These are phyloP conservation scores for Leptographium lundbergii DNA, from an alignment of 2,329 filamentous ascomycete genomes.

Conservation along the genomic window DNA sequence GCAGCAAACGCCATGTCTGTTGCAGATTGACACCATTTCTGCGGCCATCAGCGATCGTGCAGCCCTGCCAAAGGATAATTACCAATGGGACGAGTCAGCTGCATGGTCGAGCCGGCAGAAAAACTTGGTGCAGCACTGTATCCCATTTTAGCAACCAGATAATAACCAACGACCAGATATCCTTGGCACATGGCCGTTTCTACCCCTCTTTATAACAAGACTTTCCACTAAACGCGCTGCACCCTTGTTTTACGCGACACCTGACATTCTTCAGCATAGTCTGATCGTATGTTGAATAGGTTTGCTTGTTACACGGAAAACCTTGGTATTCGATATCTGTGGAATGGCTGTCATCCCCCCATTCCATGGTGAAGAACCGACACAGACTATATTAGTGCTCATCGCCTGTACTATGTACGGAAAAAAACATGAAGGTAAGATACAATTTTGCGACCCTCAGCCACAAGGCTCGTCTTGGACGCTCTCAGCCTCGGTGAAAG, in stretches of 20 bases:
- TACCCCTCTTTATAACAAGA: background rate
- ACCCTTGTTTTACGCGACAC: background rate
- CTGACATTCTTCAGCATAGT: background rate
- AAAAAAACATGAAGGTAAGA: no score
- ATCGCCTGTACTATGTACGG: background rate
- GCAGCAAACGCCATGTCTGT: no score
- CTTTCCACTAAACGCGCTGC: background rate
- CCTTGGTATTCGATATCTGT: background rate
- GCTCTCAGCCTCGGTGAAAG: background rate
- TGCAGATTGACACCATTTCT: no score
- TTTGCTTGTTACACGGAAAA: no score
- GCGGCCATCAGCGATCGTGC: no score
- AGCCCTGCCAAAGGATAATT: no score
- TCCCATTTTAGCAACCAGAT: no score
- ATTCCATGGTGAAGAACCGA: background rate
- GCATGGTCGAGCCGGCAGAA: no score
- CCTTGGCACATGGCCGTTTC: background rate
- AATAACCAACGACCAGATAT: no score
- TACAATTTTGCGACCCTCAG: background rate
- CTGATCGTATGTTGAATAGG: background rate
- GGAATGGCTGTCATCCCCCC: background rate
- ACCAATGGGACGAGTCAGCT: no score
- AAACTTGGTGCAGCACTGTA: no score
- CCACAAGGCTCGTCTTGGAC: background rate
- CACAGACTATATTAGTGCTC: background rate